Conservation (phyloP, 2,329 filamentous ascomycete species). For the Ophiostoma sp. region DNA sequence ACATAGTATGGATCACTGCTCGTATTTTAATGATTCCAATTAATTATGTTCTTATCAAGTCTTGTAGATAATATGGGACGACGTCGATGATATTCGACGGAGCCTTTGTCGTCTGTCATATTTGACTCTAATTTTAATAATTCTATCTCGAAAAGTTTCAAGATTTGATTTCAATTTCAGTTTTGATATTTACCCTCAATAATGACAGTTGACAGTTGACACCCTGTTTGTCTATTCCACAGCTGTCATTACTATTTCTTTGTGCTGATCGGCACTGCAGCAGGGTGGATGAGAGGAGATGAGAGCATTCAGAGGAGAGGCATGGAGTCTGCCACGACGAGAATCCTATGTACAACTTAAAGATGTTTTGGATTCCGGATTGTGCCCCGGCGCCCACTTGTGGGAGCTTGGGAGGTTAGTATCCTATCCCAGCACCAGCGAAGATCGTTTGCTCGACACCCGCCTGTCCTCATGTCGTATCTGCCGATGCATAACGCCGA, state of each 20-base stretch:
- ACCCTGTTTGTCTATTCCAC: not conserved
- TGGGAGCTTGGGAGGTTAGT: not conserved
- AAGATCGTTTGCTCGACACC: not conserved
- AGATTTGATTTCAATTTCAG: no score
- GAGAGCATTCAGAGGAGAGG: not conserved
- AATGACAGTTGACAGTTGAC: not conserved
- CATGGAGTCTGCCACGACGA: not conserved
- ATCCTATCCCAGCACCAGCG: not conserved
- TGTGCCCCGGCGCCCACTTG: not conserved
- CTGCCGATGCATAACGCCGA: not conserved
- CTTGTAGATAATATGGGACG: no score
- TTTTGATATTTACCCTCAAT: not conserved
- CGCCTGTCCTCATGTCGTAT: not conserved
- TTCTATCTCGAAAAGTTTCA: not conserved
- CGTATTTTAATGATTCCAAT: not conserved
- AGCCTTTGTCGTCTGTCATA: not conserved
- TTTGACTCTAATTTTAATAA: not conserved
- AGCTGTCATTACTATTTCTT: not conserved
- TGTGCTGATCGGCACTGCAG: not conserved
- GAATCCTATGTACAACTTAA: not conserved
- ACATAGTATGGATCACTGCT: not conserved
- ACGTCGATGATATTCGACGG: not conserved
- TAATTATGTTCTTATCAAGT: no score
- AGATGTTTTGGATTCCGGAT: not conserved
- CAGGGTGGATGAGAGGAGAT: conserved; percentile 8